Conservation (phyloP, 2,329 filamentous ascomycete genomes). For the Ophiostoma perfectum region DNA sequence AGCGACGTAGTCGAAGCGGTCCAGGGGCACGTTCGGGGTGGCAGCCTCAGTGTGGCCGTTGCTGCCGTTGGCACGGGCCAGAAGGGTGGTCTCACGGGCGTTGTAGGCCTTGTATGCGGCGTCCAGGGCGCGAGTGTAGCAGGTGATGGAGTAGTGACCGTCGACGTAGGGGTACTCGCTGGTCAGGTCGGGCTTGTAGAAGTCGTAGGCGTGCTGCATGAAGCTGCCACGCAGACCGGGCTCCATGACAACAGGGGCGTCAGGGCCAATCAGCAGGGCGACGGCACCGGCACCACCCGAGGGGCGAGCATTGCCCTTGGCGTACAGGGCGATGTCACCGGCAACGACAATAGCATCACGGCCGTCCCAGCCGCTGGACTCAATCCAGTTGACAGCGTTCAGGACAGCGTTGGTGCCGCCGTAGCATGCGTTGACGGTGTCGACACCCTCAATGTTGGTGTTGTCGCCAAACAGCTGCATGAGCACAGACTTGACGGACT, state of each 20-base stretch:
- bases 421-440: conserved; percentile 81
- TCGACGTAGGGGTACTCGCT: conserved; percentile 85
- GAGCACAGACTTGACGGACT: conserved; percentile 81
- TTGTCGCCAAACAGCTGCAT: conserved; percentile 85
- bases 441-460: conserved; percentile 76
- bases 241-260: conserved; percentile 71
- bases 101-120: conserved; percentile 76
- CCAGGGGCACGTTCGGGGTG: conserved; percentile 57
- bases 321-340: conserved; percentile 79
- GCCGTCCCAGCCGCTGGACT: conserved; percentile 82
- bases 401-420: conserved; percentile 79
- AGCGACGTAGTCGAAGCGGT: conserved; percentile 76
- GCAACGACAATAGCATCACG: conserved; percentile 74
- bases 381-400: conserved; percentile 79
- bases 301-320: conserved; percentile 74
- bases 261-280: conserved; percentile 71
- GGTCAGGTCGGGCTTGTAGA: conserved; percentile 84
- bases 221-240: conserved; percentile 73
- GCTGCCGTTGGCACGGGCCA: conserved; percentile 34
- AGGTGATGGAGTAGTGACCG: conserved; percentile 74
- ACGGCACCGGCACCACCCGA: conserved; percentile 76
- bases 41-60: conserved; percentile 42
- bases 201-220: conserved; percentile 81
- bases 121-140: conserved; percentile 76
- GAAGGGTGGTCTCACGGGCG: conserved; percentile 60